These are phyloP conservation scores for Sporothrix pseudoabietina DNA, from an alignment of 2,329 filamentous ascomycete species.

Conservation along the genomic window DNA sequence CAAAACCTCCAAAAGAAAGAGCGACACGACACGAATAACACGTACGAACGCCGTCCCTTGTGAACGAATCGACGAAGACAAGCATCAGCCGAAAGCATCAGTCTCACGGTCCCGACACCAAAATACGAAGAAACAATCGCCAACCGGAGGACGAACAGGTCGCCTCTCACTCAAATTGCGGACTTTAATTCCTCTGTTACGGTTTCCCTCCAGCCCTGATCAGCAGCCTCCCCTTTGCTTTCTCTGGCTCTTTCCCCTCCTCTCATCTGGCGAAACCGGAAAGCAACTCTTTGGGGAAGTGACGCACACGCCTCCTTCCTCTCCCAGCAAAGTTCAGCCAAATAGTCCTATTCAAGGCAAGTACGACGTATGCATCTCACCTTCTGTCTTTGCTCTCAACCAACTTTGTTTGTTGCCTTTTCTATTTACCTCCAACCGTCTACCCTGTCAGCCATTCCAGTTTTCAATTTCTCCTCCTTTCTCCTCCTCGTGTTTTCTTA, in stretches of 20 bases:
- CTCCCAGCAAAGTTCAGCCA: slow-evolving; percentile 6
- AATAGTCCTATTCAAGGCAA: slow-evolving; percentile 10
- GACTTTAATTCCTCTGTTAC: slow-evolving; percentile 20
- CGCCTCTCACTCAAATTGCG: background rate
- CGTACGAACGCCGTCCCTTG: background rate
- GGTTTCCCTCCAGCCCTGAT: background rate
- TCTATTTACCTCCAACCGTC: slow-evolving; percentile 6
- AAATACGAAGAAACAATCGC: background rate
- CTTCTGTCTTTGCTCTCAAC: background rate
- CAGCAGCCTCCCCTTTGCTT: background rate
- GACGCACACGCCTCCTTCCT: slow-evolving; percentile 12
- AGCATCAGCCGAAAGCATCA: background rate
- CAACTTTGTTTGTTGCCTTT: background rate
- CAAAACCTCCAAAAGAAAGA: slow-evolving; percentile 13
- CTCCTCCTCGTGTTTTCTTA: slow-evolving; percentile 3
- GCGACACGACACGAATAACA: slow-evolving; percentile 4
- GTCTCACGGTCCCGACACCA: background rate
- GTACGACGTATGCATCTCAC: slow-evolving; percentile 3
- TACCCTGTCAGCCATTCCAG: slow-evolving; percentile 9
- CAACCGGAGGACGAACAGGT: background rate
- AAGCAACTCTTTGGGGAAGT: slow-evolving; percentile 19
- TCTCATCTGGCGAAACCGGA: slow-evolving; percentile 19
- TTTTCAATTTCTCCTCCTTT: background rate
- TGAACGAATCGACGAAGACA: background rate
- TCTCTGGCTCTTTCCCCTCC: background rate